A percentile compares a stretch with the other conserved stretches of the same genome.
These are phyloP conservation scores for Blastosporella zonata DNA, from an alignment of 1,284 basidiomycete genomes.

Conservation along the genomic window DNA sequence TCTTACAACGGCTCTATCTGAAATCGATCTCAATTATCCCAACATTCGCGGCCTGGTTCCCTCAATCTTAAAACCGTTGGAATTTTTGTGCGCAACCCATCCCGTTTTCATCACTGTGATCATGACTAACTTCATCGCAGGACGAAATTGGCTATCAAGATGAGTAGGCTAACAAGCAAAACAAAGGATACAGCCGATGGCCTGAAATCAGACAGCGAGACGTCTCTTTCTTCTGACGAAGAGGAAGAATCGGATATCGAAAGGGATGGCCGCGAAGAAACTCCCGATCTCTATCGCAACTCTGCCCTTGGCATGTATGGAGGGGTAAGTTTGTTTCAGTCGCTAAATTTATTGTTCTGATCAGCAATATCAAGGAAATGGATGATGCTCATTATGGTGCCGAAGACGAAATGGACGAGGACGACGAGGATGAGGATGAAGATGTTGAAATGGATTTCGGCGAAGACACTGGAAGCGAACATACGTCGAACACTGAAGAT, in stretches of 20 bases:
- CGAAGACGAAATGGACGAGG: conserved; percentile 80
- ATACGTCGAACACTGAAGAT: conserved; percentile 70
- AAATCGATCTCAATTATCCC: conserved; percentile 96
- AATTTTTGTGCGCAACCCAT: conserved; percentile 67
- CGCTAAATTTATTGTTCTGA: conserved; percentile 9
- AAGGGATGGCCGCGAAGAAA: conserved; percentile 66
- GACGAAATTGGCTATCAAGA: conserved; percentile 95
- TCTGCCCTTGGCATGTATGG: conserved; percentile 96
- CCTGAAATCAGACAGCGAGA: conserved; percentile 52
- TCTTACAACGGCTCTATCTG: conserved; percentile 85
- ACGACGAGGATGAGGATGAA: conserved; percentile 75
- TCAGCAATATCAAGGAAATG: conserved; percentile 62
- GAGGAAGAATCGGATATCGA: conserved; percentile 60
- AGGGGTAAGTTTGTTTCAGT: conserved; percentile 55
- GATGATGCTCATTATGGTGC: conserved; percentile 72
- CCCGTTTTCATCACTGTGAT: conserved; percentile 7
- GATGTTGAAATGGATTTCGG: conserved; percentile 88
- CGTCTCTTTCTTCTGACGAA: conserved; percentile 61
- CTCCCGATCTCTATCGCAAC: conserved; percentile 94
- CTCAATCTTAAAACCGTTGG: conserved; percentile 85
- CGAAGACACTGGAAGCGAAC: conserved; percentile 77
- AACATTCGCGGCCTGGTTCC: conserved; percentile 85
- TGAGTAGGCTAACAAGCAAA: conserved; percentile 82
- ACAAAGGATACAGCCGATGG: conserved; percentile 52
- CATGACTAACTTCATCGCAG: conserved; percentile 37